Base-by-base conservation (phyloP, 768 basidiomycete genomes). In the Daedaleopsis nitida region DNA sequence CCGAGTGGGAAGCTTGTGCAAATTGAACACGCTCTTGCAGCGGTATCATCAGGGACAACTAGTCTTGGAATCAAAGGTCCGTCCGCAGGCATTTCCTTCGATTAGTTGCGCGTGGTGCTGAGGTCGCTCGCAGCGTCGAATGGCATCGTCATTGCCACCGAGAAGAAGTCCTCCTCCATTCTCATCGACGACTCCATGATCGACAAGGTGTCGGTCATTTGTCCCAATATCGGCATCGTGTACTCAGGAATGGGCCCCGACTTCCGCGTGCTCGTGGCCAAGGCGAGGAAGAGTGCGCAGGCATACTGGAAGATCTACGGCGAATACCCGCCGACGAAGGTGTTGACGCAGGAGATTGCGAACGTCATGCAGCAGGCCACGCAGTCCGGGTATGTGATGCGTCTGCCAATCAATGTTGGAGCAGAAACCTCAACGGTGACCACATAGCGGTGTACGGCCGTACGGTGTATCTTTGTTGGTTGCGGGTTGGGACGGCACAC, bases 231-330 rank as follows among this genome's bases (percentile, higher is more conserved):
- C 69, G 97, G 97, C 54, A 93, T 99, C 67, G 97, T 99, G 50
- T 99, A 99, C 80, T 96, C 95, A 37, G 97, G 97, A 38, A 99
- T 99, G 97, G 96, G 97, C 1, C 97, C 97, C 51, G 97, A 99
- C 76, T 99, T 97, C 76, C 87, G 97, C 45, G 86, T 99, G 23
- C 83, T 99, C 62, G 89, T 99, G 49, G 83, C 92, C 52, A 94
- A 92, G 72, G 97, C 97, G 12, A 85, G 97, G 55, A 98, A 99
- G 81, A 95, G 92, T 70, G 97, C 97, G 11, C 97, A 99, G 74
- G 88, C 95, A 21, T 99, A 99, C 76, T 99, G 96, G 96, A 99
- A 98, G 80, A 88, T 98, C 54, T 95, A 98, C 71, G 94, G 94
- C 49, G 97, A 98, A 76, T 98, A 99, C 75, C 97, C 97, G 24